phyloP scores from a whole-genome alignment of 345 rosid genomes.

The Moringa oleifera region DNA sequence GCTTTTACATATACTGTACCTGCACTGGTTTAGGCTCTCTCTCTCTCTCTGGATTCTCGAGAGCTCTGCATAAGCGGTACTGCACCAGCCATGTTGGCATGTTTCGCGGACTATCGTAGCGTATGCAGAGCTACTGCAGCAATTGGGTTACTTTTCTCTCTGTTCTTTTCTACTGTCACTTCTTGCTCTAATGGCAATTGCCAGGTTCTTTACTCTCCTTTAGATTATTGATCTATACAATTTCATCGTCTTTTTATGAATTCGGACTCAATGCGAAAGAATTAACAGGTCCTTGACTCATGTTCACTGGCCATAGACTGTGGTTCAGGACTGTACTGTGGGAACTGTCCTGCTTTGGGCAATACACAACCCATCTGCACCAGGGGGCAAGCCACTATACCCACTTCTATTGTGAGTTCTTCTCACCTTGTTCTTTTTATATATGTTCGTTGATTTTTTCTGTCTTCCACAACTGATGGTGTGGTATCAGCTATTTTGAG shows the following conservation, averaged over 20 bases:
- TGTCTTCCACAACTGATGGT: background rate
- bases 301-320: constrained; percentile 69
- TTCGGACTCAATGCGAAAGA: constrained; percentile 22
- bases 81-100: constrained; percentile 38
- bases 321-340: constrained; percentile 74
- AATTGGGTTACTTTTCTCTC: constrained; percentile 29
- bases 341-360: constrained; percentile 73
- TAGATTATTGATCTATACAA: constrained; percentile 20
- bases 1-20: constrained; percentile 2
- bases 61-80: constrained; percentile 38
- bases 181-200: constrained; percentile 64
- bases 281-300: constrained; percentile 55
- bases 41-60: constrained; percentile 27
- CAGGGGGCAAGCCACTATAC: constrained; percentile 79
- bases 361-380: constrained; percentile 70
- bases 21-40: constrained; percentile 2
- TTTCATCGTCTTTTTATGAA: constrained; percentile 9
- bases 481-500: background rate
- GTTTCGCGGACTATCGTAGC: constrained; percentile 34
- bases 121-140: constrained; percentile 40
- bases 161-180: constrained; percentile 28
- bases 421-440: background rate
- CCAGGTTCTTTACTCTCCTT: constrained; percentile 39
- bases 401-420: constrained; percentile 65
- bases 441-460: background rate